Base-by-base conservation (phyloP, 2,329 filamentous ascomycete genomes). In the Fusarium brevicatenulatum region DNA sequence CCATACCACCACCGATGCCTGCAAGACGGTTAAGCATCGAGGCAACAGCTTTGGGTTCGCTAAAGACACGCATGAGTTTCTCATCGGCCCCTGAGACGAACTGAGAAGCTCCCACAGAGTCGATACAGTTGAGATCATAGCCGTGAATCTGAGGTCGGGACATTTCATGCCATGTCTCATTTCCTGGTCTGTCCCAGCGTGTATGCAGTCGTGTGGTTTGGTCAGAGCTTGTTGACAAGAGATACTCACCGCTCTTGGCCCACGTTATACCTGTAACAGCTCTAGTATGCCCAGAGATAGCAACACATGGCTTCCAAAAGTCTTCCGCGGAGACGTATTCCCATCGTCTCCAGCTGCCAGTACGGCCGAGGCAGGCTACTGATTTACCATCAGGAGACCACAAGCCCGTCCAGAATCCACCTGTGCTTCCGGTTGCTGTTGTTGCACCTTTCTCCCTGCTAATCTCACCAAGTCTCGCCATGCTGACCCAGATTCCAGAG, bases 81-180 rank as follows among this genome's bases (percentile, higher is more conserved):
- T 99, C 96, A 74, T 99, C 96, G 7, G 96, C 96, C 11, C 96
- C 96, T 5, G 95, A 97, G 28, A 98, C 92, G 79, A 99, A 99
- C 75, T 92, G 92, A 12, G 90, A 87, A 12, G 88, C 82, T 12
- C 90, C 91, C 9, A 98, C 86, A 1, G 91, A 89, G 78, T 95
- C 93, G 71, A 98, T 91, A 81, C 96, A 98, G 85, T 98, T 99
- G 61, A 99, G 88, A 81, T 99, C 95, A 81, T 99, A 99, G 42
- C 96, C 96, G 80, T 99, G 96, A 73, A 99, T 99, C 81, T 99
- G 96, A 8, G 96, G 96, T 55, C 96, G 88, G 2, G 95, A 92
- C 85, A 98, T 95, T 81, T 99, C 96, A 82, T 98, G 95, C 96
- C 96, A 99, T 16, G 94, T 94, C 34, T 77, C 71, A 9, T 63